phyloP scores from a whole-genome alignment of 148 eudicot genomes.

The Spergularia marina region DNA sequence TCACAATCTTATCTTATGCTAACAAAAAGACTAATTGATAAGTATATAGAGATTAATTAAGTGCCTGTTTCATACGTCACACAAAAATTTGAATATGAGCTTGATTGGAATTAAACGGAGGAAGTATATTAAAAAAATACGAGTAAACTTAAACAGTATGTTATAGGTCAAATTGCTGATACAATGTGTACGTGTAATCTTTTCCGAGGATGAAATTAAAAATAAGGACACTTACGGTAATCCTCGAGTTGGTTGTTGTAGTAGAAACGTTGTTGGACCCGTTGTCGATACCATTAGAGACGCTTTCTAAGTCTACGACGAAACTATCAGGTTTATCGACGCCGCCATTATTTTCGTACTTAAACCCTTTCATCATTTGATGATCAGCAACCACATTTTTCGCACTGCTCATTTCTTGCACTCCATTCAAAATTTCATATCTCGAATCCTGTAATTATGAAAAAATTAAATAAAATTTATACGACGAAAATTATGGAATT shows the following conservation, averaged over 20 bases:
- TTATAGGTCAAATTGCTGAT: too few relatives aligned
- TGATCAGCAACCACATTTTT: slow-evolving; percentile 38
- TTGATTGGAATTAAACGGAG: too few relatives aligned
- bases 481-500: not conserved
- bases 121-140: too few relatives aligned
- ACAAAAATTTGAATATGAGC: too few relatives aligned
- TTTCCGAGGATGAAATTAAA: not conserved
- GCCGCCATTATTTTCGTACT: slow-evolving; percentile 25
- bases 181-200: too few relatives aligned
- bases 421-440: slow-evolving; percentile 22
- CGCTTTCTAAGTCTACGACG: slow-evolving; percentile 58
- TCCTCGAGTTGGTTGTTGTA: slow-evolving; percentile 44
- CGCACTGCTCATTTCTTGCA: slow-evolving; percentile 25
- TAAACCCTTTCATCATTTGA: slow-evolving; percentile 33
- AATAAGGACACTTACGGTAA: slow-evolving; percentile 42
- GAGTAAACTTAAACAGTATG: too few relatives aligned
- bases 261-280: slow-evolving; percentile 21
- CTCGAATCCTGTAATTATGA: slow-evolving; percentile 20
- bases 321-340: slow-evolving; percentile 43
- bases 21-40: too few relatives aligned
- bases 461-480: not conserved
- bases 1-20: too few relatives aligned
- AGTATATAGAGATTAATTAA: too few relatives aligned
- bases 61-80: too few relatives aligned
- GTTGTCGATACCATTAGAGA: slow-evolving; percentile 46